Conservation (phyloP, 2,329 filamentous ascomycete genomes). For the Pseudopyrenochaeta lycopersici region DNA sequence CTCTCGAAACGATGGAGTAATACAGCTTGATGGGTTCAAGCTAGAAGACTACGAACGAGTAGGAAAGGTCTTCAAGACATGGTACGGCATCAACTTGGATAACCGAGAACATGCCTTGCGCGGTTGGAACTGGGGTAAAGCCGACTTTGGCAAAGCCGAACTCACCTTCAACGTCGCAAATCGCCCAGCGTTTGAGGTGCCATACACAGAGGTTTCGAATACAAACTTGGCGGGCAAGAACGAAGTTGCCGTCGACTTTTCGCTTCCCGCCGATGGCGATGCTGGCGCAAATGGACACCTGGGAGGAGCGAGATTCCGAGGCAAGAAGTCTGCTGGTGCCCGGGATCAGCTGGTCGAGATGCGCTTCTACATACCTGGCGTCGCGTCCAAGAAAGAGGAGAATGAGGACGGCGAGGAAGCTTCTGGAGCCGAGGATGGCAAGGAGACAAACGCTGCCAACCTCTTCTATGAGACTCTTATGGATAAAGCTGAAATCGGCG, state of each 20-base stretch:
- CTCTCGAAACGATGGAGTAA: constrained; percentile 81
- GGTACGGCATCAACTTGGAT: constrained; percentile 94
- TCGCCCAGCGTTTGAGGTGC: constrained; percentile 93
- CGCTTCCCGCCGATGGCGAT: constrained; percentile 75
- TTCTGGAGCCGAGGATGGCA: constrained; percentile 64
- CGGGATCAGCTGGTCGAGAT: constrained; percentile 96
- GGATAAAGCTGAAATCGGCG: constrained; percentile 98
- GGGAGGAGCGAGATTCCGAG: constrained; percentile 76
- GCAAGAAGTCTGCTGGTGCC: constrained; percentile 88
- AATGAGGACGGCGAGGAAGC: constrained; percentile 74
- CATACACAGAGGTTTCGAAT: constrained; percentile 97
- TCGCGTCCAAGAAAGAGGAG: constrained; percentile 74
- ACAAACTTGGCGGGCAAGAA: constrained; percentile 98
- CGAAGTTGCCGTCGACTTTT: constrained; percentile 95
- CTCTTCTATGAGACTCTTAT: constrained; percentile 99
- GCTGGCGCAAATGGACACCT: constrained; percentile 77
- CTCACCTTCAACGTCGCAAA: constrained; percentile 97
- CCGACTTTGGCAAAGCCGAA: constrained; percentile 94
- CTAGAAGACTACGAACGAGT: constrained; percentile 94
- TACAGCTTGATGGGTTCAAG: constrained; percentile 94
- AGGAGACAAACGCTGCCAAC: constrained; percentile 94
- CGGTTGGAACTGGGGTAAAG: constrained; percentile 99
- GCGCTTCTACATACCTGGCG: constrained; percentile 97
- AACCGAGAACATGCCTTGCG: constrained; percentile 92
- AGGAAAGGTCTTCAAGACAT: constrained; percentile 93